These are phyloP conservation scores for Nyssa sinensis DNA, from an alignment of 148 eudicot genomes.

Conservation along the genomic window DNA sequence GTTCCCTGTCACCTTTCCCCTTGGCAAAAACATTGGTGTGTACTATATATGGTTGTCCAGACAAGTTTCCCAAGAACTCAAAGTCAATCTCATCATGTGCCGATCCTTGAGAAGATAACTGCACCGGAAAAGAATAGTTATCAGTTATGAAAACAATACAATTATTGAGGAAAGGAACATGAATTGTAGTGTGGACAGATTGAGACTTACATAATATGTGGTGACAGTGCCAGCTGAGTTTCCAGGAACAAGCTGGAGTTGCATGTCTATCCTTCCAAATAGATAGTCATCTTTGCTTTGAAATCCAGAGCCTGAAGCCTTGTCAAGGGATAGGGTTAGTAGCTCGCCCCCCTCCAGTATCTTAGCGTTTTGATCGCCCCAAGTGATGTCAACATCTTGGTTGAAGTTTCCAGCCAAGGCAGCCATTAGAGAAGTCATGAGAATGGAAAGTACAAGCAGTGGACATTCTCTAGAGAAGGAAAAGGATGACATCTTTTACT, in stretches of 20 bases:
- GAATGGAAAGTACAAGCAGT: too few species aligned
- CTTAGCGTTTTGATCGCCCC: not conserved
- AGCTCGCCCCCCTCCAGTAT: not conserved
- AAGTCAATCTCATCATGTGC: constrained; percentile 24
- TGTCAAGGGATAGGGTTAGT: not conserved
- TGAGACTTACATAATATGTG: not conserved
- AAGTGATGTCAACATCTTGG: not conserved
- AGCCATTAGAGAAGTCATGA: too few species aligned
- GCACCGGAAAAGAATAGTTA: not conserved
- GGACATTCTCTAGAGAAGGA: too few species aligned
- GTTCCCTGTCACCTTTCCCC: constrained; percentile 18
- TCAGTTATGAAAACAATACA: too few species aligned
- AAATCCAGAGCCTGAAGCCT: not conserved
- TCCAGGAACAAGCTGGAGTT: not conserved
- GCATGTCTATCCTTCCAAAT: not conserved
- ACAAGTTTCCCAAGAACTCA: constrained; percentile 22
- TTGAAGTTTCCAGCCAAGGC: not conserved
- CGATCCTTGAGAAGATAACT: constrained; percentile 20
- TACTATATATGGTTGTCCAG: constrained; percentile 18
- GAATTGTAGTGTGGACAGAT: too few species aligned
- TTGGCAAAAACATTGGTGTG: constrained; percentile 18
- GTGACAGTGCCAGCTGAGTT: not conserved
- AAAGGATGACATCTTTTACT: too few species aligned
- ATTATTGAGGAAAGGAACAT: too few species aligned
- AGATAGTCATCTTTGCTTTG: not conserved